A percentile compares a stretch with the other conserved stretches of the same genome.
Evolutionary conservation across 1,284 basidiomycete species (phyloP).

Genomic region (Agroathelia rolfsii): DNA sequence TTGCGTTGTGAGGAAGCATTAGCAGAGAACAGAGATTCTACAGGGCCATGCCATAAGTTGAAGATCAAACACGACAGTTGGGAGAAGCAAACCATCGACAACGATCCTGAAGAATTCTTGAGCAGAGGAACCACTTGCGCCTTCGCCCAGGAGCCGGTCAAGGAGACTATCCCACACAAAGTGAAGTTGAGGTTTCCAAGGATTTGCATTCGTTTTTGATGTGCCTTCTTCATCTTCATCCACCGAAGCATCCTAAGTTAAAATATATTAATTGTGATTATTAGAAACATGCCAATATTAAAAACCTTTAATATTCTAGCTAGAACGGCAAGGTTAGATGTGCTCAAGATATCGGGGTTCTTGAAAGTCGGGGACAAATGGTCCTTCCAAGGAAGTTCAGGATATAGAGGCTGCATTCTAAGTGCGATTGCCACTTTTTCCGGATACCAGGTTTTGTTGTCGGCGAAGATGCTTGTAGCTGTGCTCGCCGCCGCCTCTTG

Average conservation of each 20-base stretch:
- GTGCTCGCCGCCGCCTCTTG: constrained; percentile 48
- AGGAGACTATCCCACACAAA: constrained; percentile 87
- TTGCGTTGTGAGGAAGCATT: constrained; percentile 84
- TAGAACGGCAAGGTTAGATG: constrained; percentile 64
- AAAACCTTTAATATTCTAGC: constrained; percentile 75
- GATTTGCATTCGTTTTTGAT: constrained; percentile 40
- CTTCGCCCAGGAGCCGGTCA: constrained; percentile 67
- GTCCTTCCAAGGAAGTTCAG: constrained; percentile 60
- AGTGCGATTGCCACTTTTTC: constrained; percentile 83
- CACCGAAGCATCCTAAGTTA: too few relatives aligned
- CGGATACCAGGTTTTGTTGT: constrained; percentile 64
- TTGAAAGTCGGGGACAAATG: constrained; percentile 76
- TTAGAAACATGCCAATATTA: too few relatives aligned
- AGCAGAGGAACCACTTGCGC: too few relatives aligned
- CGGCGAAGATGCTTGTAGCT: constrained; percentile 36
- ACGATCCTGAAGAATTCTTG: constrained; percentile 85
- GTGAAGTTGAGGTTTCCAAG: constrained; percentile 88
- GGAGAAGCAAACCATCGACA: constrained; percentile 67
- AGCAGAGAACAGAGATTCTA: constrained; percentile 82
- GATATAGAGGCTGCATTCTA: constrained; percentile 51
- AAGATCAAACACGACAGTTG: too few relatives aligned
- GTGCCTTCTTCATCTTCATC: constrained; percentile 38
- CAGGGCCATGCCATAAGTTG: constrained; percentile 3
- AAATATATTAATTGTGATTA: too few relatives aligned
- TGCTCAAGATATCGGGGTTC: constrained; percentile 53